Conservation (phyloP, 805 yeast species). For the Kodamaea hsintzibuensis region DNA sequence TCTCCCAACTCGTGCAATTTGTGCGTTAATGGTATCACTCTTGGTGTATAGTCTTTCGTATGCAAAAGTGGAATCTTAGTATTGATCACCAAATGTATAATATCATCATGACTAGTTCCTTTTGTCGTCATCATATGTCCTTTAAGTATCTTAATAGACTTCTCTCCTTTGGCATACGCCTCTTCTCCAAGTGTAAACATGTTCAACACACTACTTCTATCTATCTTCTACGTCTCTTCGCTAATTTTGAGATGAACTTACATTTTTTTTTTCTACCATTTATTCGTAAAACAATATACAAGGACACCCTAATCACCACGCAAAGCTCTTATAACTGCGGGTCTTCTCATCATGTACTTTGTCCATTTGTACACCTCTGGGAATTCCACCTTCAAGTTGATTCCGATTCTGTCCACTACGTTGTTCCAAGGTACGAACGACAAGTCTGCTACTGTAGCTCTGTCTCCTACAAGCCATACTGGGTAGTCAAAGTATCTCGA, state of each 20-base stretch:
- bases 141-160: constrained; percentile 17
- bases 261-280: constrained; percentile 5
- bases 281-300: constrained; percentile 1
- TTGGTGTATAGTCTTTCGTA: constrained; percentile 51
- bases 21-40: constrained; percentile 59
- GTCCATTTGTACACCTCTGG: constrained; percentile 98
- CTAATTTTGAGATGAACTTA: neutral
- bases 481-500: constrained; percentile 89
- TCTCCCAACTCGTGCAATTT: constrained; percentile 51
- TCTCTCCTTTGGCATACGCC: constrained; percentile 12
- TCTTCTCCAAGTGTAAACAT: constrained; percentile 20
- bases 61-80: constrained; percentile 46
- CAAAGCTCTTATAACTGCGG: constrained; percentile 84
- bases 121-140: constrained; percentile 16
- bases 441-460: constrained; percentile 79
- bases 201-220: neutral
- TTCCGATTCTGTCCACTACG: constrained; percentile 90
- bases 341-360: constrained; percentile 91
- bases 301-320: constrained; percentile 56
- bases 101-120: constrained; percentile 26
- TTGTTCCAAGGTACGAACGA: constrained; percentile 97
- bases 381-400: constrained; percentile 80
- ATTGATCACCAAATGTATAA: constrained; percentile 47
- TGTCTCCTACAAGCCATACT: constrained; percentile 91
- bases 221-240: neutral